Percentiles rank a stretch among this genome's conserved stretches.
Conservation (phyloP, 768 basidiomycete species). For the Tylopilus sp. region DNA sequence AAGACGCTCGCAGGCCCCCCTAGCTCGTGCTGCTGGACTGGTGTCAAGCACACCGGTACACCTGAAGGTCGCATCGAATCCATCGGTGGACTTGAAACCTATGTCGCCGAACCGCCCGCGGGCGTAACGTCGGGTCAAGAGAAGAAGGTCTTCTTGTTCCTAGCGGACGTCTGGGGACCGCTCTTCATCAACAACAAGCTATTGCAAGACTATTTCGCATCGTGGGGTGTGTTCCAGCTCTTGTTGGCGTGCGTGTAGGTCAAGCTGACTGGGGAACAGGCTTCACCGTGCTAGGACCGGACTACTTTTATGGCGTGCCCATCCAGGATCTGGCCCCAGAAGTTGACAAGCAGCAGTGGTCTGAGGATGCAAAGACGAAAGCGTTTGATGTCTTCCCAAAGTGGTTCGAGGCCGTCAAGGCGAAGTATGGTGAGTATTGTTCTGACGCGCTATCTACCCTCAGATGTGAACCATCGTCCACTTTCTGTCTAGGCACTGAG, state of each 20-base stretch:
- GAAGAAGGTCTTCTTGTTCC: slow-evolving; percentile 50
- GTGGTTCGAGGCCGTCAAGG: slow-evolving; percentile 52
- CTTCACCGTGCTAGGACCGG: slow-evolving; percentile 53
- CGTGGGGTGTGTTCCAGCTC: slow-evolving; percentile 40
- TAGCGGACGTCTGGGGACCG: slow-evolving; percentile 54
- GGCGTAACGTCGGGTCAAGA: slow-evolving; percentile 17
- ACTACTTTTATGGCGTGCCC: slow-evolving; percentile 56
- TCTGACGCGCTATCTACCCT: not conserved
- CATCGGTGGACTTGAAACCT: slow-evolving; percentile 50
- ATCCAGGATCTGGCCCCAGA: slow-evolving; percentile 34
- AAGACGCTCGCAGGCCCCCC: slow-evolving; percentile 40
- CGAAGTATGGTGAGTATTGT: slow-evolving; percentile 39
- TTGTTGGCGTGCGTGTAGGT: not conserved
- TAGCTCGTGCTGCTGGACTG: slow-evolving; percentile 46
- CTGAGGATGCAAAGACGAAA: slow-evolving; percentile 24
- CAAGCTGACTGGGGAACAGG: slow-evolving; percentile 33
- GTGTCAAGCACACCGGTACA: slow-evolving; percentile 48
- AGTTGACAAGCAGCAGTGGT: slow-evolving; percentile 40
- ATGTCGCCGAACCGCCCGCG: slow-evolving; percentile 46
- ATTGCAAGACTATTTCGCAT: slow-evolving; percentile 59
- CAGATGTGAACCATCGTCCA: no score
- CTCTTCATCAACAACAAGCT: slow-evolving; percentile 53
- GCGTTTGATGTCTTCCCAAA: slow-evolving; percentile 40
- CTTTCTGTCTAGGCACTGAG: slow-evolving; percentile 15
- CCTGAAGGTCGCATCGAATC: slow-evolving; percentile 40